Base-by-base conservation (phyloP, 352 stramenopile species). In the Aphanomyces invadans region DNA sequence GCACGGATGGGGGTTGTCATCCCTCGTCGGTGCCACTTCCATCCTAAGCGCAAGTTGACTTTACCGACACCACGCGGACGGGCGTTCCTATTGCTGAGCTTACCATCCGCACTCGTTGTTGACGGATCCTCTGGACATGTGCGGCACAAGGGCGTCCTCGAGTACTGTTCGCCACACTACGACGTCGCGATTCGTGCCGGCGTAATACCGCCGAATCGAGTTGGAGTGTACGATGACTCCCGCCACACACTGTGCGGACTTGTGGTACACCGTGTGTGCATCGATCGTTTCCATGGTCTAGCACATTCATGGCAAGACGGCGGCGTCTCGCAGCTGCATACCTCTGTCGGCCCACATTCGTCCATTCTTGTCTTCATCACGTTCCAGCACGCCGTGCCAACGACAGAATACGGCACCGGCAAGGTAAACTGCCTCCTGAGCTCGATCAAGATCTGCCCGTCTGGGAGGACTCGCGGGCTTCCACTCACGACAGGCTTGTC, bases 231-330 rank as follows among this genome's bases (percentile, higher is more conserved):
- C 19, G 11, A 23, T 64, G n/a, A 45, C 19, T 25, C 29, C 49
- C 12, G 5, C 21, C 25, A 52, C 36, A 9, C 5, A 10, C 21
- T 52, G 11, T 9, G 33, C 15, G 15, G 32, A 52, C 25, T 9
- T 17, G 32, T 64, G 55, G 55, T 64, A 64, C 9, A 64, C 55
- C 5, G 55, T 64, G 21, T 33, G 21, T 11, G 23, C 11, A 38
- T 64, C 55, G n/a, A 64, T 52, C 10, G n/a, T 19, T 38, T 60
- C 52, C 12, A 45, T 26, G 19, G 9, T 52, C 52, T 60, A 52
- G 7, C 21, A 52, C 17, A 45, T 45, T 45, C 38, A 45, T 45
- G 38, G 38, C 17, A 17, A 45, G 9, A 45, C 38, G 17, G 38
- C 38, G 17, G 38, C 38, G 38, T 17, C 9, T 17, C 9, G 17